Percentiles rank a stretch among this genome's conserved stretches.
Evolutionary conservation across 768 basidiomycete species (phyloP).

Genomic region (Leccinum arenicola): DNA sequence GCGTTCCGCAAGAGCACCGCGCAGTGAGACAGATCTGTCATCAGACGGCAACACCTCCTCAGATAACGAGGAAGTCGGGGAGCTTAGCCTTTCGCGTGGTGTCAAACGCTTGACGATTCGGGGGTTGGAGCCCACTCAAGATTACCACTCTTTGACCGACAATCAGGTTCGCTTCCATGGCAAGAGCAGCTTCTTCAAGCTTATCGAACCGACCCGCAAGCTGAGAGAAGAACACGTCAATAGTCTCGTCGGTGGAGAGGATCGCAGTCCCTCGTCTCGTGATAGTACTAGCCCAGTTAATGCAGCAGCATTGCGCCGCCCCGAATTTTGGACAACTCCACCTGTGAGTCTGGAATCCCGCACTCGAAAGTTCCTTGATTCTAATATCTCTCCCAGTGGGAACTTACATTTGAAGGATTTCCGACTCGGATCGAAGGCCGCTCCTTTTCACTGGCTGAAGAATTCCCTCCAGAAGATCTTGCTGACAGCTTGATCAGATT

Average conservation of each 20-base stretch:
- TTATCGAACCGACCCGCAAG: slow-evolving; percentile 52
- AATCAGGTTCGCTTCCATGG: slow-evolving; percentile 58
- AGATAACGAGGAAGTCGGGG: slow-evolving; percentile 37
- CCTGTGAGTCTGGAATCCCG: slow-evolving; percentile 37
- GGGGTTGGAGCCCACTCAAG: slow-evolving; percentile 37
- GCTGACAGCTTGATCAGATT: slow-evolving; percentile 55
- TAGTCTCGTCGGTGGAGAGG: slow-evolving; percentile 29
- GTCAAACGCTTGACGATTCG: slow-evolving; percentile 37
- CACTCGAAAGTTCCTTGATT: neutral
- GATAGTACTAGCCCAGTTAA: slow-evolving; percentile 22
- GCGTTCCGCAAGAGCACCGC: slow-evolving; percentile 22
- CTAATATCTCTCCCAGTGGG: slow-evolving; percentile 46
- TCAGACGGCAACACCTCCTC: slow-evolving; percentile 30
- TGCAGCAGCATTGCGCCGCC: slow-evolving; percentile 34
- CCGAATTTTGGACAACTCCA: slow-evolving; percentile 58
- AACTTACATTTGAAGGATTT: slow-evolving; percentile 50
- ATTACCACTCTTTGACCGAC: slow-evolving; percentile 30
- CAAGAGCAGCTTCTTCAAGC: slow-evolving; percentile 54
- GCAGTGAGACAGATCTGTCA: slow-evolving; percentile 28
- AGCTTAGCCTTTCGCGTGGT: slow-evolving; percentile 39
- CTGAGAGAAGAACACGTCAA: slow-evolving; percentile 51
- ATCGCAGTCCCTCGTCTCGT: slow-evolving; percentile 12
- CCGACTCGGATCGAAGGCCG: slow-evolving; percentile 28
- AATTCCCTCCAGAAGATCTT: slow-evolving; percentile 66
- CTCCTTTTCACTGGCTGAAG: slow-evolving; percentile 34